Evolutionary conservation across 352 stramenopile species (phyloP), one percentile per base, ranked within the genome.

Genomic region (Proteromonas lacertae): DNA sequence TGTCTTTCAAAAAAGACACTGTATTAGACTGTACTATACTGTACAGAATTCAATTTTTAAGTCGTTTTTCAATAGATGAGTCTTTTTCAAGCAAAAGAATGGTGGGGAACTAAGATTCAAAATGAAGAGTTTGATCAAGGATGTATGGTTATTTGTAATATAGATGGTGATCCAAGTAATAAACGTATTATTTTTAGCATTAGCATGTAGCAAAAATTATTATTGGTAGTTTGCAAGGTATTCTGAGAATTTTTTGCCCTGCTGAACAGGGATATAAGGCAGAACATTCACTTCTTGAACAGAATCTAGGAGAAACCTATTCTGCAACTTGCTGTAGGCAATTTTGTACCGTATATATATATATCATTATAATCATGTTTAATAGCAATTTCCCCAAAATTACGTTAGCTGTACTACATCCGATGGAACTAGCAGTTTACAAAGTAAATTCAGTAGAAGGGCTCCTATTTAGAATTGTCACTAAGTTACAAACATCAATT

Each of bases 31-130:
- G n/a, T n/a, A n/a, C n/a, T n/a, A n/a, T n/a, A n/a, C n/a, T n/a
- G n/a, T n/a, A n/a, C n/a, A n/a, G n/a, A 31, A 12, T 31, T 16
- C 13, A 14, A 4, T 16, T 13, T 13, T 31, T 13, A 16, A 17
- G 5, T 13, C 13, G 7, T 31, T 31, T 18, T 13, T 18, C 12
- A 24, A 19, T 14, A 6, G 5, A 42, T 35, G 29, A 42, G 37
- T 37, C 23, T 83, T 41, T 83, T 83, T 59, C 63, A 75, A 45
- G 57, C 69, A 36, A 57, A 66, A 41, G 64, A 80, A 45, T 83
- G 66, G 66, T 83, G 69, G 69, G 41, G 51, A 31, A 55, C 60
- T 28, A 65, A 62, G 50, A 56, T 59, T 40, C 40, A 43, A 35
- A 47, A 55, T 22, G 69, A 80, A 35, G 69, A 83, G 42, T 80